Evolutionary conservation across 108 stramenopile genomes (phyloP), one percentile per base, ranked within the genome.

Genomic region (Hondaea fermentalgiana): DNA sequence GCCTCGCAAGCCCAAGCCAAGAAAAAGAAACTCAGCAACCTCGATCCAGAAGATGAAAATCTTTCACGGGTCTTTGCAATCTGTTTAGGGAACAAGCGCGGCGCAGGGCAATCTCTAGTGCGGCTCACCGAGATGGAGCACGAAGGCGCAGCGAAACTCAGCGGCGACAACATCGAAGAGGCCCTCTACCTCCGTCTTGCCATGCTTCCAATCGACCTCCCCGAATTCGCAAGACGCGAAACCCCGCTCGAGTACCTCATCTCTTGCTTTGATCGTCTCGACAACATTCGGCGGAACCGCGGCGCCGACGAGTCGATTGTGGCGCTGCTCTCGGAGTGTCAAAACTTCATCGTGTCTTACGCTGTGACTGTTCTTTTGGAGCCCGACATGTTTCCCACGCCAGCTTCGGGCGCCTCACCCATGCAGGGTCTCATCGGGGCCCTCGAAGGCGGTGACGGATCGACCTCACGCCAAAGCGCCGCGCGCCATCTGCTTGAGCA

Each of bases 161-260:
- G 28, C 23, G 49, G 43, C 51, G 76, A 83, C 44, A 83, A 83
- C 51, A 83, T 83, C 76, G 76, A 83, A 23, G 76, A 83, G 49
- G 76, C 76, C 25, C 25, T 83, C 43, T 83, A 83, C 51, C 14
- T 53, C 28, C 45, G 76, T 17, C 51, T 83, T 43, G 51, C 49
- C 10, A 83, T 83, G 76, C 76, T 83, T 0, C 45, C 76, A 0
- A 83, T 83, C 51, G 76, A 83, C 28, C 51, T 83, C 3, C 76
- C 76, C 19, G 49, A 47, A 16, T 83, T 83, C 28, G 76, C 76
- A 12, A 0, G 51, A 2, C 76, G 51, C 76, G 76, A 83, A 23
- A 53, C 76, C n/a, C 76, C 76, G 8, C 49, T 83, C 25, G 76
- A 83, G 51, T 83, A 83, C 76, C 51, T 83, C 16, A 83, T 83